Percentiles rank a stretch among this genome's conserved stretches.
Conservation (phyloP, 805 yeast species). For the Hanseniaspora jakobsenii region DNA sequence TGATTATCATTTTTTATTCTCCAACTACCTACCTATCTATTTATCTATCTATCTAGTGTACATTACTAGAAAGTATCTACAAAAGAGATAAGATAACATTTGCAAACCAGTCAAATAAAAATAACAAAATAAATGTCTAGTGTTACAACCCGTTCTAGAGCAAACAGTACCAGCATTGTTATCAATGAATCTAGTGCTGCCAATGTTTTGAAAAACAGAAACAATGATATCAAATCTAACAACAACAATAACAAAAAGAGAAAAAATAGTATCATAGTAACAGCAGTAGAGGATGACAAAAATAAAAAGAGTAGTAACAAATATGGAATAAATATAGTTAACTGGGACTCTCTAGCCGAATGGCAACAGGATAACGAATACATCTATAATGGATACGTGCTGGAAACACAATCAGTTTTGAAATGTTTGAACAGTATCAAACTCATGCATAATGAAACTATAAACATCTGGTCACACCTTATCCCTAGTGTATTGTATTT, state of each 20-base stretch:
- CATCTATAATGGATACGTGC: conserved; percentile 53
- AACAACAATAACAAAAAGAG: not conserved
- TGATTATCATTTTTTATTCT: too few species aligned
- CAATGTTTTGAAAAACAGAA: too few species aligned
- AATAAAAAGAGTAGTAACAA: not conserved
- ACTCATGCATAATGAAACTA: conserved; percentile 57
- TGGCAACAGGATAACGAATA: conserved; percentile 70
- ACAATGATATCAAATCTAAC: not conserved
- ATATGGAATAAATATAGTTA: conserved; percentile 14
- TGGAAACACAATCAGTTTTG: conserved; percentile 38
- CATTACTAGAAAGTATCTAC: too few species aligned
- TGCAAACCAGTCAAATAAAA: not conserved
- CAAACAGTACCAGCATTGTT: too few species aligned
- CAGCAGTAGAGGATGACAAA: not conserved
- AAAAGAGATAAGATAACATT: too few species aligned
- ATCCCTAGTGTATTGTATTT: conserved; percentile 31
- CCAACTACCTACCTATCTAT: too few species aligned
- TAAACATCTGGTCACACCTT: conserved; percentile 59
- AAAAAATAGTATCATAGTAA: conserved; percentile 5
- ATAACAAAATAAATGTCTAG: too few species aligned
- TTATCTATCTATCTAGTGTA: too few species aligned
- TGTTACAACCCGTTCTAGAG: not conserved
- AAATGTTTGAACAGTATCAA: conserved; percentile 39
- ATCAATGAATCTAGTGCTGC: too few species aligned
- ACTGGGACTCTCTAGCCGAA: conserved; percentile 47